A percentile compares a stretch with the other conserved stretches of the same genome.
Conservation (phyloP, 805 yeast genomes). For the Myxozyma melibiosi region DNA sequence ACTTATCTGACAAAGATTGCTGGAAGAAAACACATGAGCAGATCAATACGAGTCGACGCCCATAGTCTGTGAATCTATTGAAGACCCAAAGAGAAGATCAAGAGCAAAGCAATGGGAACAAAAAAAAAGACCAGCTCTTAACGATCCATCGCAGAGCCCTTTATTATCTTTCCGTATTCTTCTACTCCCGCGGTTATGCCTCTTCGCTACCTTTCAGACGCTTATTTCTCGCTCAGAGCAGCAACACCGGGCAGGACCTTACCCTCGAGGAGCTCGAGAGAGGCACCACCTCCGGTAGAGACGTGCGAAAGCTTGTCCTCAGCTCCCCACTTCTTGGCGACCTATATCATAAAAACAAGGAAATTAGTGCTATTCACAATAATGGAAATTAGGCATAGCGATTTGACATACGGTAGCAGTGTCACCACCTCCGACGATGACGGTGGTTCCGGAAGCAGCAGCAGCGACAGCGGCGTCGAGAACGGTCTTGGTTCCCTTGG, state of each 20-base stretch:
- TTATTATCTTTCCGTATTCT: too few species aligned
- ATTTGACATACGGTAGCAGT: conserved; percentile 75
- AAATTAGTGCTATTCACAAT: background rate
- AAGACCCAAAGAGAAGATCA: too few species aligned
- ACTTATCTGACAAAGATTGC: too few species aligned
- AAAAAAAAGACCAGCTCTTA: conserved; percentile 10
- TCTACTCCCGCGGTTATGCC: too few species aligned
- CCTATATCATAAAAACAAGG: too few species aligned
- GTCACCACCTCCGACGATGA: conserved; percentile 98
- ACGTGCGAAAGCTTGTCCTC: conserved; percentile 96
- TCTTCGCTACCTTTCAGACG: too few species aligned
- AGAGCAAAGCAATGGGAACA: too few species aligned
- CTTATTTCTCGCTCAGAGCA: conserved; percentile 77
- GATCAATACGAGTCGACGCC: too few species aligned
- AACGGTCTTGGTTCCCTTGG: conserved; percentile 87
- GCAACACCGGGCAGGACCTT: conserved; percentile 97
- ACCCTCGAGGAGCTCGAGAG: conserved; percentile 97
- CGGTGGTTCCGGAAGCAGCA: conserved; percentile 87
- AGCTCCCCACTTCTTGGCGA: conserved; percentile 97
- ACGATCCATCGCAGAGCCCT: too few species aligned
- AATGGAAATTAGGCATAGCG: too few species aligned
- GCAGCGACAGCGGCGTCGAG: conserved; percentile 87
- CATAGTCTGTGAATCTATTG: too few species aligned
- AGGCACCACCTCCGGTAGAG: conserved; percentile 99
- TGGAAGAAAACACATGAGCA: too few species aligned